Percentiles rank a stretch among this genome's conserved stretches.
Conservation (phyloP, 2,329 filamentous ascomycete species). For the Pseudogymnoascus sp. region DNA sequence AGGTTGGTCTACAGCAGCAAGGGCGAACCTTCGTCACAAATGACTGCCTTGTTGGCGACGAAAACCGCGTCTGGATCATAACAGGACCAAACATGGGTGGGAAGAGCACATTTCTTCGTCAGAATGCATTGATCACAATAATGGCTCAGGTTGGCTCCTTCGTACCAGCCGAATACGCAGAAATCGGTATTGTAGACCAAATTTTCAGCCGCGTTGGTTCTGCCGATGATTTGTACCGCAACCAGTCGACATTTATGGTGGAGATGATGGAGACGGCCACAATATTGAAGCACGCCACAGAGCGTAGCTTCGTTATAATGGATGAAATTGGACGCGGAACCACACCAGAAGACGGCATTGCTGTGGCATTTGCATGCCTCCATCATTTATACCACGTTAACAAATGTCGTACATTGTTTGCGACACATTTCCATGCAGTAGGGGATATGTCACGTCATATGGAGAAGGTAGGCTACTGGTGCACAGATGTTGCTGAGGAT, state of each 20-base stretch:
- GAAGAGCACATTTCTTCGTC: slow-evolving; percentile 91
- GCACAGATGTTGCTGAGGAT: slow-evolving; percentile 81
- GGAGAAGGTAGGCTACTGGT: slow-evolving; percentile 54
- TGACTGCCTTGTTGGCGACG: slow-evolving; percentile 71
- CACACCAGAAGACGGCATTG: slow-evolving; percentile 84
- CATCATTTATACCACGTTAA: slow-evolving; percentile 77
- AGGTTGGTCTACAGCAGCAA: slow-evolving; percentile 70
- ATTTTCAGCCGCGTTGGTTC: slow-evolving; percentile 91
- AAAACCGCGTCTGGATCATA: slow-evolving; percentile 62
- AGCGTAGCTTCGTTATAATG: slow-evolving; percentile 90
- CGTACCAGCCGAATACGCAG: slow-evolving; percentile 80
- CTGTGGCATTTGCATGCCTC: slow-evolving; percentile 82
- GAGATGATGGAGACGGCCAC: slow-evolving; percentile 96
- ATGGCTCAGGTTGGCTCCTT: slow-evolving; percentile 89
- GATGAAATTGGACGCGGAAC: slow-evolving; percentile 95
- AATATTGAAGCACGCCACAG: slow-evolving; percentile 79
- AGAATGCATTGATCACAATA: slow-evolving; percentile 91
- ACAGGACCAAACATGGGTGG: slow-evolving; percentile 96
- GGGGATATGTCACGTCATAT: slow-evolving; percentile 61
- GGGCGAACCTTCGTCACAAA: slow-evolving; percentile 80
- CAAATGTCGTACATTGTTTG: slow-evolving; percentile 76
- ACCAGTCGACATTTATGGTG: slow-evolving; percentile 98
- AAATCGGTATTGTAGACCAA: slow-evolving; percentile 88
- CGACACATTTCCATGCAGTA: slow-evolving; percentile 86
- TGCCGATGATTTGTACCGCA: slow-evolving; percentile 87